These are phyloP conservation scores for Paragyromitra xinjiangensis DNA, from an alignment of 495 filamentous ascomycete species.

Conservation along the genomic window DNA sequence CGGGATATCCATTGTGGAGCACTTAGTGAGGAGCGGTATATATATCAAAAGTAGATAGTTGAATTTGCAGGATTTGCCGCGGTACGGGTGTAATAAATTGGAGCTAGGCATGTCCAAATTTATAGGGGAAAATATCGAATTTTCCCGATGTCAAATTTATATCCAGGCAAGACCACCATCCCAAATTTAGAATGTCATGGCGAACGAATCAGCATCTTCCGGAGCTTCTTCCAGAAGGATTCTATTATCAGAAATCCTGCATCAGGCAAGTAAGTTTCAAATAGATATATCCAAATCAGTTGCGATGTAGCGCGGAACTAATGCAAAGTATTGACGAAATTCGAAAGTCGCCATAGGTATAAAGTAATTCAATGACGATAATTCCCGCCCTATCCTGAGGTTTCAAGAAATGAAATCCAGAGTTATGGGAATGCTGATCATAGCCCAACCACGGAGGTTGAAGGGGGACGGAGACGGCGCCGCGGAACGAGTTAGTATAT, in stretches of 20 bases:
- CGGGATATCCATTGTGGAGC: background rate
- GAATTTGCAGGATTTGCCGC: background rate
- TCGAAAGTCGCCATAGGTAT: conserved; percentile 1
- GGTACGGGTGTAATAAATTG: background rate
- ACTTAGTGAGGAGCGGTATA: background rate
- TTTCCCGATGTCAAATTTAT: background rate
- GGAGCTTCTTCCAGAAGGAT: conserved; percentile 16
- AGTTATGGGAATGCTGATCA: background rate
- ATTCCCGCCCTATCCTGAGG: background rate
- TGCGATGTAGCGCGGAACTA: background rate
- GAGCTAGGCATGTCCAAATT: background rate
- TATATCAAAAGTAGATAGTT: background rate
- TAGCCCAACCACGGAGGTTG: conserved; percentile 2
- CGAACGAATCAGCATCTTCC: background rate
- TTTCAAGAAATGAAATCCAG: background rate
- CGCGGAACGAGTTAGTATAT: background rate
- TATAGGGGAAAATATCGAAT: background rate
- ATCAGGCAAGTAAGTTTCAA: conserved; percentile 14
- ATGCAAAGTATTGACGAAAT: background rate
- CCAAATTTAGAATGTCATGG: background rate
- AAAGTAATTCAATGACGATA: background rate
- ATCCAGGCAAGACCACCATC: background rate
- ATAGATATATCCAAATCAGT: background rate
- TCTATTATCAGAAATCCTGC: background rate
- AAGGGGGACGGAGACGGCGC: background rate